phyloP scores from a whole-genome alignment of 2,329 filamentous ascomycete species.

The Calonectria naviculata region DNA sequence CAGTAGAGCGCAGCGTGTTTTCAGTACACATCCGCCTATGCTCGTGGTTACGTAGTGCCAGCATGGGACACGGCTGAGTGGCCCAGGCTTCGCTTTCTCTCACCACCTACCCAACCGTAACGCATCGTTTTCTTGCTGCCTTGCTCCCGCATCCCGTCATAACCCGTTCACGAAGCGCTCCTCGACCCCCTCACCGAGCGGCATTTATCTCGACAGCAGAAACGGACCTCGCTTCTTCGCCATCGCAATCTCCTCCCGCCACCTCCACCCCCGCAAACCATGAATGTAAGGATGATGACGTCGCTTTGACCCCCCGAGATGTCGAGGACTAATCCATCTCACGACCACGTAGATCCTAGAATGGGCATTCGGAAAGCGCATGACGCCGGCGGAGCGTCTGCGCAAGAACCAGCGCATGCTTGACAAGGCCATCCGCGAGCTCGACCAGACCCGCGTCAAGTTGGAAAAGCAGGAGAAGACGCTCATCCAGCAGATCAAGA shows the following conservation, averaged over 20 bases:
- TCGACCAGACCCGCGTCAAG: conserved; percentile 95
- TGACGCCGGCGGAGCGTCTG: conserved; percentile 93
- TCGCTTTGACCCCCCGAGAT: conserved; percentile 23
- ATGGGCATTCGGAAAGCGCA: conserved; percentile 99
- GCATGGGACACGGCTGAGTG: conserved; percentile 13
- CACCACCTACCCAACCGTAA: conserved; percentile 28
- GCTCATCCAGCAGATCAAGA: conserved; percentile 94
- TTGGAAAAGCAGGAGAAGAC: conserved; percentile 99
- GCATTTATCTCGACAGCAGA: background rate
- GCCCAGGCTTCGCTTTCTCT: conserved; percentile 25
- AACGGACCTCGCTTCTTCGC: background rate
- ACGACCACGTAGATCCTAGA: conserved; percentile 79
- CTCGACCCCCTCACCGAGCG: background rate
- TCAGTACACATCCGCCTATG: background rate
- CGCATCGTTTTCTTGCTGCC: conserved; percentile 31
- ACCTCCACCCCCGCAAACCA: conserved; percentile 33
- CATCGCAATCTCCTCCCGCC: conserved; percentile 11
- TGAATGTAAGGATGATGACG: conserved; percentile 42
- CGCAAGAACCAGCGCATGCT: conserved; percentile 96
- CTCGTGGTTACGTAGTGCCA: conserved; percentile 30
- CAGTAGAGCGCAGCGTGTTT: conserved; percentile 12
- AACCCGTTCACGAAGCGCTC: conserved; percentile 4
- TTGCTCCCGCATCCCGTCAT: conserved; percentile 19
- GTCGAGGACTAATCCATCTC: conserved; percentile 33
- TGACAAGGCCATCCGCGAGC: conserved; percentile 96